Base-by-base conservation (phyloP, 208 protist genomes). In the Leishmania major region DNA sequence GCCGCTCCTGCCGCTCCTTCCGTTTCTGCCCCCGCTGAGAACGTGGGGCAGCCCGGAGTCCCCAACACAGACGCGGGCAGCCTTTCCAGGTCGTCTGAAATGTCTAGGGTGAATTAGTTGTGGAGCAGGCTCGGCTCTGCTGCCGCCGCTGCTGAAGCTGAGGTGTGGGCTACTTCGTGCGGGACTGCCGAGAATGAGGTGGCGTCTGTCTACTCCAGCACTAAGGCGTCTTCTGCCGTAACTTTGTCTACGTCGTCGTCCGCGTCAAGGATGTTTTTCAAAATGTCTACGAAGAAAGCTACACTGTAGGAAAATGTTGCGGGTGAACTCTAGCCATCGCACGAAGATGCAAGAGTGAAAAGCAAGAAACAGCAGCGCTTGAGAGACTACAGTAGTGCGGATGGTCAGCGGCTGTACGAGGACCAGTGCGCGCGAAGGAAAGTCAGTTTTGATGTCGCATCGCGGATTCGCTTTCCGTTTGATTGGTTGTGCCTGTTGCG, bases 161-260 rank as follows among this genome's bases (percentile, higher is more conserved):
- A 59, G 17, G 25, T 6, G 47, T 10, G 51, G 4, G 1, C 28
- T 2, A n/a, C 6, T 47, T 73, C 43, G 69, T 19, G 43, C 17
- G 72, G 45, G 49, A 49, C 49, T 57, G 57, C 25, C 35, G 45
- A 35, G 2, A 19, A 69, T 11, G 15, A 3, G 25, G 37, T 31
- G n/a, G 19, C 73, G 22, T 28, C 35, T 37, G 64, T 40, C 28
- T 47, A 43, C 40, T 3, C 40, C 43, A 66, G 51, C 60, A 51
- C 37, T 25, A 75, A 62, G 53, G 51, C 60, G 0, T 82, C 59
- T 45, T 82, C 75, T 43, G 37, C 60, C 62, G 47, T 31, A 35
- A 57, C 80, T 31, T 77, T 64, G n/a, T 59, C 49, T 28, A 57
- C 40, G 22, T n/a, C 66, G n/a, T 35, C 55, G 55, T 76, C 64